phyloP scores from a whole-genome alignment of 495 filamentous ascomycete species.

The Oleoguttula mirabilis region DNA sequence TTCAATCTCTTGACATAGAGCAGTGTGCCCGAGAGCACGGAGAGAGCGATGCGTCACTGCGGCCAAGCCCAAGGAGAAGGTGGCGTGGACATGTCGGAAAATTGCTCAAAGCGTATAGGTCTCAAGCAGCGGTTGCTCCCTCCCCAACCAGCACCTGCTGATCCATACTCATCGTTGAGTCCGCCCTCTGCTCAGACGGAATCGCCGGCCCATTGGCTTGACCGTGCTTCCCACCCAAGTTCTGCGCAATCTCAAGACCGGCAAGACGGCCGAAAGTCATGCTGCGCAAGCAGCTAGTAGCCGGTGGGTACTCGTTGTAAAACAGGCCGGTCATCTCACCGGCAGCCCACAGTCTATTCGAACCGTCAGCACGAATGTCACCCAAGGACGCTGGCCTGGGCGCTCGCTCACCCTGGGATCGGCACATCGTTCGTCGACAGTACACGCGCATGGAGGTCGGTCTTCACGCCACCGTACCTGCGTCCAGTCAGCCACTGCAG shows the following conservation, averaged over 20 bases:
- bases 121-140: neutral
- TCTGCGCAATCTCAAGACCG: conserved; percentile 15
- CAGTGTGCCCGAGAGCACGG: too few species aligned
- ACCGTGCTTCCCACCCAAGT: conserved; percentile 8
- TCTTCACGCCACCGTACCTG: conserved; percentile 22
- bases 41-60: too few species aligned
- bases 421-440: conserved; percentile 21
- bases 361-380: conserved; percentile 9
- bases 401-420: conserved; percentile 13
- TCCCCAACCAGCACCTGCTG: neutral
- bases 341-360: conserved; percentile 2
- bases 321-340: conserved; percentile 20
- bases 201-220: conserved; percentile 1
- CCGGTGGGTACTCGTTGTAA: conserved; percentile 22
- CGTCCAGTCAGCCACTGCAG: neutral
- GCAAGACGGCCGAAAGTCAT: conserved; percentile 20
- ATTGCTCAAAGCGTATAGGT: too few species aligned
- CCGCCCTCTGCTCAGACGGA: neutral
- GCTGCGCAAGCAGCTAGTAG: conserved; percentile 17
- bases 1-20: too few species aligned
- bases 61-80: too few species aligned
- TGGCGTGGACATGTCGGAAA: too few species aligned
- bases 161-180: neutral
- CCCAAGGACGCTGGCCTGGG: neutral
- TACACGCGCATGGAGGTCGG: conserved; percentile 16